These are phyloP conservation scores for Tetrahymena borealis DNA, from an alignment of 73 alveolate species.

Conservation along the genomic window DNA sequence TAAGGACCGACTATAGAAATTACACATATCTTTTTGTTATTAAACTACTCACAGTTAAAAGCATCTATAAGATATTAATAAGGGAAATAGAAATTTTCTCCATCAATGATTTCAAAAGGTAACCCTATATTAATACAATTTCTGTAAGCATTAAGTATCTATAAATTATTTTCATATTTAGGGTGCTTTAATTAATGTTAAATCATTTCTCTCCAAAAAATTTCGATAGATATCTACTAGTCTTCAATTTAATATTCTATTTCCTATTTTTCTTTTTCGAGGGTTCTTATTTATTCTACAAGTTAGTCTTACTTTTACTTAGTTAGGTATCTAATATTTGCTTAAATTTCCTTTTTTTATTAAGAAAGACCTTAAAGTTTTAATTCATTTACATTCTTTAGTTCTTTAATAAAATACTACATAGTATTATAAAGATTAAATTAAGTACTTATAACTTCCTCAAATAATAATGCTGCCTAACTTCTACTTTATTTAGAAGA, in stretches of 20 bases:
- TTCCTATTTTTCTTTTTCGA: background rate
- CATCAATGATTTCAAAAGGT: slow-evolving; percentile 49
- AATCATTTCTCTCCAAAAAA: slow-evolving; percentile 31
- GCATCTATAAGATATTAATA: background rate
- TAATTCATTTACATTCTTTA: too few relatives aligned
- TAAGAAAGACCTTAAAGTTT: too few relatives aligned
- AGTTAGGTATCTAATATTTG: background rate
- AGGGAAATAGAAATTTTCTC: slow-evolving; percentile 20
- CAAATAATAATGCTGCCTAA: too few relatives aligned
- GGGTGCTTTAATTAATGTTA: background rate
- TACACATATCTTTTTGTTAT: background rate
- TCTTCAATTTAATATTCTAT: background rate
- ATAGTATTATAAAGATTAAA: too few relatives aligned
- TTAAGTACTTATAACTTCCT: too few relatives aligned
- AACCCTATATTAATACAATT: slow-evolving; percentile 14
- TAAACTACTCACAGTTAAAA: background rate
- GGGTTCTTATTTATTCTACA: background rate
- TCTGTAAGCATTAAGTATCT: background rate
- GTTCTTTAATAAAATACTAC: too few relatives aligned
- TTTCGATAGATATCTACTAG: background rate
- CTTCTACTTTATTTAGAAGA: too few relatives aligned
- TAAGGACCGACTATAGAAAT: slow-evolving; percentile 41
- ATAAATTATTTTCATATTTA: background rate
- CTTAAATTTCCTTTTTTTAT: too few relatives aligned
- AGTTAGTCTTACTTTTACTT: background rate